These are phyloP conservation scores for Lophiotrema nucula DNA, from an alignment of 495 filamentous ascomycete genomes.

Conservation along the genomic window DNA sequence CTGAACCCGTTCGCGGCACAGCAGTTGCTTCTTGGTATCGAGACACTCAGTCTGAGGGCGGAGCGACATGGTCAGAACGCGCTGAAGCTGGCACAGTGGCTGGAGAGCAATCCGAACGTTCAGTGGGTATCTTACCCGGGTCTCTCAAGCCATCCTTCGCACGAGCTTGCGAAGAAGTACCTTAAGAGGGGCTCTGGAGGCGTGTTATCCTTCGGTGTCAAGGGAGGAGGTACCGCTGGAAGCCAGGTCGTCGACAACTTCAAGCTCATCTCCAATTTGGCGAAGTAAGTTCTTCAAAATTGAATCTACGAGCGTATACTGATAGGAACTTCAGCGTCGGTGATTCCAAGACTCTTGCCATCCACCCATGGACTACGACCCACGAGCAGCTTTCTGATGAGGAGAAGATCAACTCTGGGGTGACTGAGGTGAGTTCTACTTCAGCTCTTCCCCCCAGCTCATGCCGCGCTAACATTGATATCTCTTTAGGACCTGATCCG, in stretches of 20 bases:
- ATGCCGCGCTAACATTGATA: not conserved
- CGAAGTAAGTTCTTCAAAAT: conserved; percentile 50
- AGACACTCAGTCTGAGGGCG: conserved; percentile 82
- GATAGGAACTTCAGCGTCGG: conserved; percentile 53
- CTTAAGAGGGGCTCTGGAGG: conserved; percentile 85
- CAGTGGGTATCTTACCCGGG: conserved; percentile 95
- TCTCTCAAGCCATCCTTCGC: conserved; percentile 74
- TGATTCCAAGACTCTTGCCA: conserved; percentile 82
- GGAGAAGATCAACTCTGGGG: conserved; percentile 78
- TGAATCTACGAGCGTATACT: not conserved
- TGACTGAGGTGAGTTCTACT: conserved; percentile 62
- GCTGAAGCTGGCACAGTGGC: conserved; percentile 75
- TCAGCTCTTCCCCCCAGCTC: not conserved
- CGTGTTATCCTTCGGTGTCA: conserved; percentile 89
- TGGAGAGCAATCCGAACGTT: conserved; percentile 79
- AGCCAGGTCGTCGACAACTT: conserved; percentile 88
- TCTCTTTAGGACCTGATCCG: conserved; percentile 71
- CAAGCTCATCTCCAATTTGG: conserved; percentile 90
- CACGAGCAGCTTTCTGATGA: conserved; percentile 89
- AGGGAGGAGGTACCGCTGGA: conserved; percentile 79
- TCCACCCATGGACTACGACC: conserved; percentile 95
- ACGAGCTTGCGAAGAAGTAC: conserved; percentile 86
- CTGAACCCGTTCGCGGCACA: conserved; percentile 96
- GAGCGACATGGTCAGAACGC: conserved; percentile 90
- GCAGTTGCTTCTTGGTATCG: conserved; percentile 84